These are phyloP conservation scores for Talaromyces sp. DNA, from an alignment of 2,329 filamentous ascomycete species.

Conservation along the genomic window DNA sequence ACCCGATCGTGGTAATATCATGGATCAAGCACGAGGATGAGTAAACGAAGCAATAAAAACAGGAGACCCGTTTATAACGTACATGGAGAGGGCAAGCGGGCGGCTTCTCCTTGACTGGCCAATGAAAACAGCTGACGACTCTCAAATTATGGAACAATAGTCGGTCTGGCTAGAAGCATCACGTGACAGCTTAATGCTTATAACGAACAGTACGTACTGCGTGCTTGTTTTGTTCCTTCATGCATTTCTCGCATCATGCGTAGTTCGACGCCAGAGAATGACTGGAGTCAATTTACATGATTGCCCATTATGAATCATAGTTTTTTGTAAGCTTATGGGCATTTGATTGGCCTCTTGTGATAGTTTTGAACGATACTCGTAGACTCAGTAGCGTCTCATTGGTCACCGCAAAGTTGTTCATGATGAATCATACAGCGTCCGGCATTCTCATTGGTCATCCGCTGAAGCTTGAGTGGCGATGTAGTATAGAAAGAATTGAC, in stretches of 20 bases:
- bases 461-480: background rate
- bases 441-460: background rate
- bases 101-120: no score
- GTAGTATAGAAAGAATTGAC: background rate
- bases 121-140: no score
- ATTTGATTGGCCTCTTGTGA: background rate
- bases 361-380: background rate
- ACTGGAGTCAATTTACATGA: background rate
- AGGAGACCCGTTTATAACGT: no score
- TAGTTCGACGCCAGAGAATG: background rate
- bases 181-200: background rate
- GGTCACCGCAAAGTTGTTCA: background rate
- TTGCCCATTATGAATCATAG: background rate
- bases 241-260: no score
- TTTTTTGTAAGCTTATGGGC: background rate
- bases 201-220: background rate
- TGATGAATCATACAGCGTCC: constrained; percentile 13
- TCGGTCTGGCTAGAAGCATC: no score
- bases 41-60: no score
- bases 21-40: no score
- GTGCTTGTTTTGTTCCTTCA: no score
- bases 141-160: no score
- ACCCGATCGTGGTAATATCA: no score
- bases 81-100: no score
- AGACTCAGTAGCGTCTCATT: background rate